phyloP scores from a whole-genome alignment of 768 basidiomycete genomes.

The Dacryopinax primogenitus region DNA sequence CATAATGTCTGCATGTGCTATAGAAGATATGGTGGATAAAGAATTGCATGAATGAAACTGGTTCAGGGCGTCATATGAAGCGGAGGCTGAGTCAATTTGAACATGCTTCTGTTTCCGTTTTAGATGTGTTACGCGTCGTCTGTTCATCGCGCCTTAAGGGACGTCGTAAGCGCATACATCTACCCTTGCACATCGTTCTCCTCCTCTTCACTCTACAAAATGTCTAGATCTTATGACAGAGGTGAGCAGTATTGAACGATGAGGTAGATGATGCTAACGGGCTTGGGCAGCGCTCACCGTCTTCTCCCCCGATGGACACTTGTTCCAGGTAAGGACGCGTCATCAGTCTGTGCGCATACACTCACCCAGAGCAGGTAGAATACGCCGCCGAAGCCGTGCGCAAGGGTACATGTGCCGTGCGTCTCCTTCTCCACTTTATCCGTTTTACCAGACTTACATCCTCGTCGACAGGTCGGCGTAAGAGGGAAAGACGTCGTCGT shows the following conservation, averaged over 20 bases:
- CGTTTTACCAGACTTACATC: constrained; percentile 10
- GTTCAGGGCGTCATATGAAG: not conserved
- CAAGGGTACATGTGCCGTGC: constrained; percentile 92
- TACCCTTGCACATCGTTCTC: not conserved
- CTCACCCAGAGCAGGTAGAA: constrained; percentile 58
- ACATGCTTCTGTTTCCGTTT: not conserved
- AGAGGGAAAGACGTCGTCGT: constrained; percentile 91
- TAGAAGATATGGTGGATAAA: not conserved
- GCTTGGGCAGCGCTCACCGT: constrained; percentile 98
- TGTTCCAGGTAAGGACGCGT: constrained; percentile 79
- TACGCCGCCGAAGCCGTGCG: constrained; percentile 96
- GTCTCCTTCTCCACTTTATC: constrained; percentile 20
- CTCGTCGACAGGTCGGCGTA: constrained; percentile 65
- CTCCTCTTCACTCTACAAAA: not conserved
- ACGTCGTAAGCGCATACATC: not conserved
- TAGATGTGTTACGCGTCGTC: not conserved
- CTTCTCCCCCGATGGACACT: constrained; percentile 96
- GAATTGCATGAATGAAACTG: not conserved
- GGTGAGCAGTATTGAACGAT: not conserved
- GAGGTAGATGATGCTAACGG: too few species aligned
- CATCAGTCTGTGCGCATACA: constrained; percentile 8
- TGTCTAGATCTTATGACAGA: not conserved
- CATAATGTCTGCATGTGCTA: not conserved
- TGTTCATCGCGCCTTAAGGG: not conserved
- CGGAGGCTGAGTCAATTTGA: not conserved